These are phyloP conservation scores for Fusarium sterilihyphosum DNA, from an alignment of 2,329 filamentous ascomycete genomes.

Conservation along the genomic window DNA sequence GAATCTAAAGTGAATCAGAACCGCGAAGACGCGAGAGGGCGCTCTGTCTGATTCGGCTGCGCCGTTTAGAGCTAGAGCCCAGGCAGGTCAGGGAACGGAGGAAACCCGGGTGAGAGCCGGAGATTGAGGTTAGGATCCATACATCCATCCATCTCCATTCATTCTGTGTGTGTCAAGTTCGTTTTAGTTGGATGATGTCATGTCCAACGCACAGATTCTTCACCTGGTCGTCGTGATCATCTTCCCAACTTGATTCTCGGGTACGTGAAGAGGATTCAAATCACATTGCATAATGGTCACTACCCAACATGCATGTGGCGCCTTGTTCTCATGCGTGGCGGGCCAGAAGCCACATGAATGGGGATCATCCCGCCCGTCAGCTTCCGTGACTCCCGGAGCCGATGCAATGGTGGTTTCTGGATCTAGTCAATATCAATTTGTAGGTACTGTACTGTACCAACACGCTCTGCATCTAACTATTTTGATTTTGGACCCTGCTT, in stretches of 20 bases:
- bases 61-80: background rate
- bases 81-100: constrained; percentile 10
- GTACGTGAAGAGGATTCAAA: background rate
- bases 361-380: constrained; percentile 3
- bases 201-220: background rate
- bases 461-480: background rate
- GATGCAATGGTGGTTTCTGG: constrained; percentile 18
- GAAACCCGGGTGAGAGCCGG: constrained; percentile 31
- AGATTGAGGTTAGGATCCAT: constrained; percentile 16
- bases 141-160: background rate
- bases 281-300: background rate
- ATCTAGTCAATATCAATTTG: background rate
- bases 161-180: background rate
- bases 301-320: constrained; percentile 12
- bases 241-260: background rate
- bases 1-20: background rate
- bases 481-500: background rate
- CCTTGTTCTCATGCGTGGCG: constrained; percentile 6
- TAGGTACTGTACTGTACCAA: background rate
- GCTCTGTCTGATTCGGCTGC: background rate
- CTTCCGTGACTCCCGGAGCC: constrained; percentile 33
- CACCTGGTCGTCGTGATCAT: background rate
- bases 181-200: constrained; percentile 27
- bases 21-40: constrained; percentile 25
- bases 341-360: constrained; percentile 3